A percentile compares a stretch with the other conserved stretches of the same genome.
Conservation (phyloP, 2,329 filamentous ascomycete genomes). For the Stachybotrys elegans region DNA sequence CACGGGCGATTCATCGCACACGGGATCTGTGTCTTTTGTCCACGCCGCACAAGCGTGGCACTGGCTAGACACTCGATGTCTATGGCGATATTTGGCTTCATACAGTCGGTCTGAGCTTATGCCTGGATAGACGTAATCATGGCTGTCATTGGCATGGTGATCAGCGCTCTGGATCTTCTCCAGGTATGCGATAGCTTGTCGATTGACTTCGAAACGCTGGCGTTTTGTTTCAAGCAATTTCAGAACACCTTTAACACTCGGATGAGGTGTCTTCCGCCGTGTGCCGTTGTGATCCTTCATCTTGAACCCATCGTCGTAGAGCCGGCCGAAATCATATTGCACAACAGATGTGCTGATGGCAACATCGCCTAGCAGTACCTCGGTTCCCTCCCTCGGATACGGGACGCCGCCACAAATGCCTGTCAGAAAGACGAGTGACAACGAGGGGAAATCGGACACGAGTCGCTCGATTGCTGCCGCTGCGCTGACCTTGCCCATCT, state of each 20-base stretch:
- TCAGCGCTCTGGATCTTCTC: background rate
- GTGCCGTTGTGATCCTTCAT: background rate
- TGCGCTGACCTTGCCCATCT: background rate
- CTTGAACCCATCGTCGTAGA: background rate
- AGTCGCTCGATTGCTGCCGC: background rate
- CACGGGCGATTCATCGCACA: background rate
- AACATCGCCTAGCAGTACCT: background rate
- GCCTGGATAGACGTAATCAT: background rate
- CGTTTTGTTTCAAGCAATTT: background rate
- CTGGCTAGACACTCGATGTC: background rate
- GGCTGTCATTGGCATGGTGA: background rate
- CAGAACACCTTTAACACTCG: background rate
- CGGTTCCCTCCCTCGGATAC: background rate
- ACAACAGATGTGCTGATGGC: background rate
- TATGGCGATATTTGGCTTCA: background rate
- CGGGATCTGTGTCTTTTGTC: background rate
- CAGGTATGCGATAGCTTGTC: background rate
- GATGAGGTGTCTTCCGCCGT: background rate
- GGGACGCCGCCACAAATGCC: background rate
- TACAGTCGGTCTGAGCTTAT: background rate
- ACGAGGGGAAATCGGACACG: background rate
- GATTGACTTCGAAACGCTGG: background rate
- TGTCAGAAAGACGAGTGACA: background rate
- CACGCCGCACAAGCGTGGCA: background rate
- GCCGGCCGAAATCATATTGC: background rate